These are phyloP conservation scores for Mortierella sp. DNA, from an alignment of 371 early-diverging fungal species.

Conservation along the genomic window DNA sequence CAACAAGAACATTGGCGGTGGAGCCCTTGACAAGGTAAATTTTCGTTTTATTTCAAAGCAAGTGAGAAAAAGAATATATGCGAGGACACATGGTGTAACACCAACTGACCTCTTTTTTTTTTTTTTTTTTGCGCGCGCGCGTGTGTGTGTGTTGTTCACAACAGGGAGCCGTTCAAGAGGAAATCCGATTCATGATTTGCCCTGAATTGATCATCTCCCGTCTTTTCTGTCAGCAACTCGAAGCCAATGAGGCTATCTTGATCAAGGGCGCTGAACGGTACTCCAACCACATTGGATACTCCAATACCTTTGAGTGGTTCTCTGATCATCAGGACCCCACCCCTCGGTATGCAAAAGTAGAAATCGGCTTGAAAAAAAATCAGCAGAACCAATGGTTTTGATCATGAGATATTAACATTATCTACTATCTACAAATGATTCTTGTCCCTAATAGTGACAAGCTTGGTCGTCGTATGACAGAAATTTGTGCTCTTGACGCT, in stretches of 20 bases:
- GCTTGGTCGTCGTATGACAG: slow-evolving; percentile 41
- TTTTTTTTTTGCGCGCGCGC: no score
- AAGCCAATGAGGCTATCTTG: slow-evolving; percentile 62
- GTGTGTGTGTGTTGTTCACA: background rate
- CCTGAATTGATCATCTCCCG: slow-evolving; percentile 68
- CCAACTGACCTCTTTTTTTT: background rate
- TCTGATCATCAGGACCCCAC: slow-evolving; percentile 56
- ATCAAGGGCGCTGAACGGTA: slow-evolving; percentile 66
- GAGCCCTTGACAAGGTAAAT: slow-evolving; percentile 50
- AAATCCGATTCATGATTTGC: slow-evolving; percentile 68
- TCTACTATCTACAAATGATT: no score
- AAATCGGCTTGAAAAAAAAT: background rate
- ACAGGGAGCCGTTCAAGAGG: slow-evolving; percentile 72
- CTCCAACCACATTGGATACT: slow-evolving; percentile 66
- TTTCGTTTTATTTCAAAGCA: slow-evolving; percentile 9
- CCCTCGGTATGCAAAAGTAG: slow-evolving; percentile 26
- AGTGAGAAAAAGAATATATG: background rate
- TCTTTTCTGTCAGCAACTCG: slow-evolving; percentile 61
- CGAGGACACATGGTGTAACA: no score
- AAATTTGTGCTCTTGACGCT: slow-evolving; percentile 54
- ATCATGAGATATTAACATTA: no score
- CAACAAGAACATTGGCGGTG: slow-evolving; percentile 68
- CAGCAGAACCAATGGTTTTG: background rate
- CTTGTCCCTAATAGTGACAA: slow-evolving; percentile 24
- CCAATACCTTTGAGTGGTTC: slow-evolving; percentile 60